Base-by-base conservation (phyloP, 352 stramenopile species). In the Thraustochytrium striatum region DNA sequence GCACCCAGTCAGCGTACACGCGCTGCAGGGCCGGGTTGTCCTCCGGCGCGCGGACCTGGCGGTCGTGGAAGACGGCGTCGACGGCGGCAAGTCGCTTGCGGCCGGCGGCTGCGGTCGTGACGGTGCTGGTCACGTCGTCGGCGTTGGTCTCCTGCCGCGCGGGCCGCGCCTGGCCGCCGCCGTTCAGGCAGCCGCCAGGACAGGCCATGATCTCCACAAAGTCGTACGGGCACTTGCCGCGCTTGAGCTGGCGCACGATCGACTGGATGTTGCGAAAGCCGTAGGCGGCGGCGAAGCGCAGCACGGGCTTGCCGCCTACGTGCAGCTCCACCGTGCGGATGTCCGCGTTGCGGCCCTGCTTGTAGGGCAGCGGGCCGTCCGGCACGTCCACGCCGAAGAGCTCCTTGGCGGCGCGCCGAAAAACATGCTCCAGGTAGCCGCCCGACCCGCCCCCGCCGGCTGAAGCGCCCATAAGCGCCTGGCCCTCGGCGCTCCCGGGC, bases 181-280 rank as follows among this genome's bases (percentile, higher is more conserved):
- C 96, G 83, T 98, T 99, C 44, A 97, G 83, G 81, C 96, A 99
- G 5, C 96, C 96, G 61, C 91, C 94, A n/a, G 95, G 95, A 81
- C 96, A 99, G 57, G 96, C 96, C 95, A 99, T 98, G 79, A 97
- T 93, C 87, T 99, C 96, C 11, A 98, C 91, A 85, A 97, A 99
- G 85, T 98, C 88, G 85, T 96, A 97, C 47, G 88, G 87, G 59
- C 91, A 95, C 81, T 89, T 90, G 75, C 55, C 65, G 28, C 90
- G 87, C n/a, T 91, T 90, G 81, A 95, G 91, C 84, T 95, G 91
- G 78, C 91, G 93, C 82, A 97, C 91, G 79, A 98, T 91, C 30
- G 89, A 88, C 87, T 98, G 94, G 52, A 98, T 96, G 73, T 98
- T 98, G 82, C 96, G 93, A 85, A 98, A 98, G 13, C 94, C 95